A percentile compares a stretch with the other conserved stretches of the same genome.
Conservation (phyloP, 2,329 filamentous ascomycete species). For the Aureobasidium lini region DNA sequence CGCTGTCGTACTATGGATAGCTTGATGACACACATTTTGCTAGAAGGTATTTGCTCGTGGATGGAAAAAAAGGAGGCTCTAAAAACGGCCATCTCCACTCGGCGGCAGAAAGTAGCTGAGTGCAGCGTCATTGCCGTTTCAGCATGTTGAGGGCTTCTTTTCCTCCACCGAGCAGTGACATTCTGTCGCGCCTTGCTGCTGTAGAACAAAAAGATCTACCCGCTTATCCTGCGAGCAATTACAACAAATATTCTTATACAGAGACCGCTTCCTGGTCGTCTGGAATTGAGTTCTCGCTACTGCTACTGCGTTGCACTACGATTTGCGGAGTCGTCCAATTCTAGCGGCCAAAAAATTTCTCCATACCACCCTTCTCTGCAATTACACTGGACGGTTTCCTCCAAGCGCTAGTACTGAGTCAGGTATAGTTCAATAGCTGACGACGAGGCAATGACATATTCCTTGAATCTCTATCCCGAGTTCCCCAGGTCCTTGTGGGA, state of each 20-base stretch:
- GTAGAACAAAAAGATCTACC: neutral
- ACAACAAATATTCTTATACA: neutral
- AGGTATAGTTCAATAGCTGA: neutral
- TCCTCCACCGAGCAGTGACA: neutral
- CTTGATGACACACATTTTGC: neutral
- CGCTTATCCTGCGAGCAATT: neutral
- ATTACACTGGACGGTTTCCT: neutral
- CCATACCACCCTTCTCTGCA: neutral
- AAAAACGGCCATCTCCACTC: constrained; percentile 5
- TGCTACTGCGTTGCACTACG: neutral
- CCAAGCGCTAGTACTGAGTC: neutral
- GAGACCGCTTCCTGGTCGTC: neutral
- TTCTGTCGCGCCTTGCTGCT: neutral
- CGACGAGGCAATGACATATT: constrained; percentile 6
- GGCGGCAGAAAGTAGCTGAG: neutral
- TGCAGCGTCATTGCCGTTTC: constrained; percentile 11
- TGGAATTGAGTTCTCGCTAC: neutral
- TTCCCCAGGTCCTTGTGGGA: neutral
- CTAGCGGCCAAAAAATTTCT: neutral
- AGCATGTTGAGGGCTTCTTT: neutral
- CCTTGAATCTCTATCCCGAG: neutral
- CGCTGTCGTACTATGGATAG: constrained; percentile 3
- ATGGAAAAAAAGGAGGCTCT: constrained; percentile 2
- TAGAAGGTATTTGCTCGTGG: neutral
- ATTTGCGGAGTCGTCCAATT: neutral